Base-by-base conservation (phyloP, 208 protist genomes). In the Trypanosoma platydactyli region DNA sequence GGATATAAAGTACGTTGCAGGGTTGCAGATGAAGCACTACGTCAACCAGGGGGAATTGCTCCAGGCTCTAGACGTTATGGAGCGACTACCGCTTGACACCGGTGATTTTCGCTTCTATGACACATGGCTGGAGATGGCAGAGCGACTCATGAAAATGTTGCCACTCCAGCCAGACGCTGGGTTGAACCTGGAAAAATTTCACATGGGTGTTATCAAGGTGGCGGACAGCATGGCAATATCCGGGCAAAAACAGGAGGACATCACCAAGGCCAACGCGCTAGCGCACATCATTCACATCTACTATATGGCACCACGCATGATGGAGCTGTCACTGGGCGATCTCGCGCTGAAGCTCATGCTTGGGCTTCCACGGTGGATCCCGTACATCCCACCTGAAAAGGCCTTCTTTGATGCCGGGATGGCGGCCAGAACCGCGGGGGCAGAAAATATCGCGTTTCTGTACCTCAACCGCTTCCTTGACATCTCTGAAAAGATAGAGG, bases 391-490 rank as follows among this genome's bases (percentile, higher is more conserved):
- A 0, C 86, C 95, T 9, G 98, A 99, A 68, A 95, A 97, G 80
- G 94, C 94, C 0, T 99, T 98, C 78, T 99, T 97, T 82, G 94
- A 99, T 69, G 96, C 96, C 13, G 96, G 96, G 53, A 92, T 92
- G 74, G 93, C 90, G 1, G 88, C 89, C 30, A 95, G 90, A 74
- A 76, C 88, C 13, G 73, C 70, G 5, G 71, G 55, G 3, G 25
- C 73, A 20, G 79, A 81, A 16, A 81, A 80, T 53, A 93, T 97
- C 56, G 95, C 96, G 5, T 98, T 98, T 50, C 63, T 98, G 1
- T 98, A 98, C 68, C 82, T 98, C 22, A 99, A 99, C 82, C 92
- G 93, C 24, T 97, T 92, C 57, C 81, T 98, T 30, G 97, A 99
- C 78, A 94, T 99, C 56, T 76, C 63, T 58, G 96, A 99, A 70